Percentiles rank a stretch among this genome's conserved stretches.
Conservation (phyloP, 768 basidiomycete genomes). For the Amanita phalloides region DNA sequence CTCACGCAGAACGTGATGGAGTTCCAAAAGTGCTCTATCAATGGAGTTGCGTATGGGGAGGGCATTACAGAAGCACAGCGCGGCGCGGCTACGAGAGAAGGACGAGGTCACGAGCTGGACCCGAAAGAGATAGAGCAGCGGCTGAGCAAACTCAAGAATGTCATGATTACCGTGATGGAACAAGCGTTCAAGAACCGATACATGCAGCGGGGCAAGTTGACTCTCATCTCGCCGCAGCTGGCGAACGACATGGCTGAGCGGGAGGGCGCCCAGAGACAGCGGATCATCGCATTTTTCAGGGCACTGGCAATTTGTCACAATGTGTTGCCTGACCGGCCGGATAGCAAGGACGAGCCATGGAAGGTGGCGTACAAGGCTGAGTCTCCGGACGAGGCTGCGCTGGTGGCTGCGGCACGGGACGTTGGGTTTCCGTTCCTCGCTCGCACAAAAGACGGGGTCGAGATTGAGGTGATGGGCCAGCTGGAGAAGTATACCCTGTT, state of each 20-base stretch:
- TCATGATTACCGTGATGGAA: constrained; percentile 72
- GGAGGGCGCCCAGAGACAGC: constrained; percentile 43
- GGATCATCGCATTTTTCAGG: constrained; percentile 83
- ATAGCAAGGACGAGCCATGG: constrained; percentile 49
- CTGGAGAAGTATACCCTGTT: constrained; percentile 72
- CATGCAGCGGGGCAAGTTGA: constrained; percentile 69
- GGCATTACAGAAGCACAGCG: constrained; percentile 93
- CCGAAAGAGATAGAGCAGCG: constrained; percentile 63
- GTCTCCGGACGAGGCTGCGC: constrained; percentile 90
- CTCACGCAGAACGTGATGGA: constrained; percentile 99
- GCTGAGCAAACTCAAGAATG: constrained; percentile 52
- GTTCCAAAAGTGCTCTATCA: constrained; percentile 90
- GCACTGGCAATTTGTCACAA: constrained; percentile 91
- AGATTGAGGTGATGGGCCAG: constrained; percentile 90
- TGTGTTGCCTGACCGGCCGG: constrained; percentile 73
- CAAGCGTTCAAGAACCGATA: constrained; percentile 84
- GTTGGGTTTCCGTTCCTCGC: constrained; percentile 86
- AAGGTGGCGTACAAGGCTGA: constrained; percentile 88
- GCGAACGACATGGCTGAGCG: constrained; percentile 67
- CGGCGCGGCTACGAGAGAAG: constrained; percentile 80
- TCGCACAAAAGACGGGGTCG: constrained; percentile 62
- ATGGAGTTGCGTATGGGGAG: constrained; percentile 82
- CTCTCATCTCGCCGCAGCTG: constrained; percentile 79
- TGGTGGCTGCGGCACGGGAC: constrained; percentile 87
- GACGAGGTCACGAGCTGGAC: constrained; percentile 51